A percentile compares a stretch with the other conserved stretches of the same genome.
Conservation (phyloP, 176 grass and related monocot genomes). For the Guadua angustifolia region DNA sequence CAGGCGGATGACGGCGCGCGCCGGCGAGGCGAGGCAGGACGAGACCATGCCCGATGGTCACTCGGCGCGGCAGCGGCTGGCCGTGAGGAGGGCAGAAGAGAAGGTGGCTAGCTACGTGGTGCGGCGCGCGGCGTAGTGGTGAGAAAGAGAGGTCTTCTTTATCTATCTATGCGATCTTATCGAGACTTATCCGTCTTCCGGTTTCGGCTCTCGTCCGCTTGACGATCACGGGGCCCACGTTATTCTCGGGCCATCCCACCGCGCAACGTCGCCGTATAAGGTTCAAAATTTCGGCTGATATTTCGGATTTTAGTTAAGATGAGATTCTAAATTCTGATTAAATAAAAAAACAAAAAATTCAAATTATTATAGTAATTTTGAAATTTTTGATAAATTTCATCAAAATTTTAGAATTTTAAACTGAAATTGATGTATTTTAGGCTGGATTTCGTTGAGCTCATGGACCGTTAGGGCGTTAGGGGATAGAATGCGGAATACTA, state of each 20-base stretch:
- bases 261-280: no score
- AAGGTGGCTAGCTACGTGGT: background rate
- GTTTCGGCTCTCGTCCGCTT: slow-evolving; percentile 45
- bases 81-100: background rate
- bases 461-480: no score
- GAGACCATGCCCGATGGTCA: slow-evolving; percentile 39
- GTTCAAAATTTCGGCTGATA: no score
- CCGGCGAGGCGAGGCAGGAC: slow-evolving; percentile 53
- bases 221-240: slow-evolving; percentile 27
- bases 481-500: no score
- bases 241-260: background rate
- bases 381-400: no score
- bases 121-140: slow-evolving; percentile 16
- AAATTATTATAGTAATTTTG: no score
- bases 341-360: no score
- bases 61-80: background rate
- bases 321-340: no score
- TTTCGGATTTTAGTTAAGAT: no score
- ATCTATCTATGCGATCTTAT: slow-evolving; percentile 29
- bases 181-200: slow-evolving; percentile 40
- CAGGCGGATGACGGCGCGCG: background rate
- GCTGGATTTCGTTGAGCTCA: no score
- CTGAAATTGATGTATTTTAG: no score
- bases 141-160: background rate
- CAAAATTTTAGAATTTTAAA: no score